Base-by-base conservation (phyloP, 2,329 filamentous ascomycete genomes). In the Calonectria crousiana region DNA sequence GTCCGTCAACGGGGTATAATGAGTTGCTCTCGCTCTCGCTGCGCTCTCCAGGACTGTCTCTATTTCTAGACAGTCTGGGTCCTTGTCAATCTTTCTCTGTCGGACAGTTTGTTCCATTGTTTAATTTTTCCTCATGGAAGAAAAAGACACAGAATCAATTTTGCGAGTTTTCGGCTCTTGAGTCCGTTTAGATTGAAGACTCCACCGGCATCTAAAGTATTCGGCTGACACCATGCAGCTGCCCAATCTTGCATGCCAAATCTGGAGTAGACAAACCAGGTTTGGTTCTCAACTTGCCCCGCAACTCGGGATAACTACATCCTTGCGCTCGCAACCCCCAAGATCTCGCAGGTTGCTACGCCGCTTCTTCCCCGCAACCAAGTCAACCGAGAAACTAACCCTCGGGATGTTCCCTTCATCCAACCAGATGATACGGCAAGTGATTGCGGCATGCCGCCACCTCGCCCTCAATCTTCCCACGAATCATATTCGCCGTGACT, bases 271-370 rank as follows among this genome's bases (percentile, higher is more conserved):
- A 34, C 14, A 41, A 28, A 14, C 32, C 34, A 38, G 56, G 5
- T 26, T 60, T 23, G 34, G 56, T 41, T 41, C n/a, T 13, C 23
- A 26, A n/a, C 8, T 14, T 60, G 41, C 56, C 56, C 56, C 56
- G 56, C 56, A 60, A 41, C 34, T 60, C 56, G 11, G 56, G 56
- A 60, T 60, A 60, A 60, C 56, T 60, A 60, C 32, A 60, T 60
- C 56, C 56, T 60, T 60, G 34, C 34, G 20, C 16, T 41, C 32
- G 18, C 32, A 60, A 41, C 32, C 34, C 34, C 20, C 6, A 18
- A 41, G n/a, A 41, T 26, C n/a, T 60, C 56, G n/a, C 56, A 16
- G 6, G 16, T 34, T 60, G 56, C 56, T 60, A 34, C 34, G 56
- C 56, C 56, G 23, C 56, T 28, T 14, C n/a, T 41, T 60, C 56